Base-by-base conservation (phyloP, 345 rosid species). In the Populus tremula region DNA sequence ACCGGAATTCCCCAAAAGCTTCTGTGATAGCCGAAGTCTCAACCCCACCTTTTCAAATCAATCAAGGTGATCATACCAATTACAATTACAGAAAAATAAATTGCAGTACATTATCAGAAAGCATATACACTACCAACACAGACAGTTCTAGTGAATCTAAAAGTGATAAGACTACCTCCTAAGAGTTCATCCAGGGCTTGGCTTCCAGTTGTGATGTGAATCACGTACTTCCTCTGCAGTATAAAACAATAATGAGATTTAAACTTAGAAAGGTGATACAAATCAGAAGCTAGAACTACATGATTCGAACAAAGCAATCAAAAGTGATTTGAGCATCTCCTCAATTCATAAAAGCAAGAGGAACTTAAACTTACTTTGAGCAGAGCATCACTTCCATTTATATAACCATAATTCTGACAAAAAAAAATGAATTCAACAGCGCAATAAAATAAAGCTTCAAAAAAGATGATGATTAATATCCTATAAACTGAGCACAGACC, bases 1-100 rank as follows among this genome's bases (percentile, higher is more conserved):
- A 92, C 97, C 98, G 82, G 54, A 91, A 93, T 72, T 93, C 96
- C 49, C 99, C 97, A 90, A 93, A 96, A 78, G 98, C 96, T 90
- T 96, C 97, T 8, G 96, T 96, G 38, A 93, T 92, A 56, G 89
- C 87, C 25, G 49, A 62, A 78, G 97, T 93, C 85, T 96, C 97
- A 36, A 92, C 81, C 14, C 99, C 97, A 76, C 99, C 99, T 96
- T 71, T 80, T 33, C 11, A 31, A 76, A 69, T 38, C 35, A 73
- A 25, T 33, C 72, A 38, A 17, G 21, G 0, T 13, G 33, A 66
- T 39, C 20, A 64, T 29, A 50, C 67, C 36, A 69, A 10, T 69
- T 59, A 72, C 76, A 69, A 10, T 69, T 64, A 72, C 74, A 69
- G 10, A 74, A 21, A 41, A 20, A 35, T 7, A 41, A 75, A 66